Percentiles rank a stretch among this genome's conserved stretches.
Conservation (phyloP, 305 asterid species). For the Lippia alba region DNA sequence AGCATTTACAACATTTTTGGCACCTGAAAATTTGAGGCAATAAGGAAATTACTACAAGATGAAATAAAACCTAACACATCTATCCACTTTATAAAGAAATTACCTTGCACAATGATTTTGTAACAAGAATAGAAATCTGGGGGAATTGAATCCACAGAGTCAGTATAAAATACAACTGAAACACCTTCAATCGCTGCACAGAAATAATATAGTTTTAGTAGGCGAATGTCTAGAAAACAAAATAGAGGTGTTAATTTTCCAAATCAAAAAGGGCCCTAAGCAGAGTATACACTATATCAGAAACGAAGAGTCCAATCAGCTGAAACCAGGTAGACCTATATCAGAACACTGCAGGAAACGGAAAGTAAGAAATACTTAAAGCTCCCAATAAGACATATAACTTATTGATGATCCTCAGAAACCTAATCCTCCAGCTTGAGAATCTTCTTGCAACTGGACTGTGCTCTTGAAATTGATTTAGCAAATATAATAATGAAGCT, state of each 20-base stretch:
- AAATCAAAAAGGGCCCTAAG: slow-evolving; percentile 17
- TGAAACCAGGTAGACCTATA: slow-evolving; percentile 8
- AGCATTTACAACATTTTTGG: slow-evolving; percentile 74
- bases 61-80: slow-evolving; percentile 16
- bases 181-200: slow-evolving; percentile 80
- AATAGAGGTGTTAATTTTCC: not conserved
- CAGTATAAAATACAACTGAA: slow-evolving; percentile 75
- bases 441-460: not conserved
- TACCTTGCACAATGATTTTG: slow-evolving; percentile 75
- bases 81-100: slow-evolving; percentile 31
- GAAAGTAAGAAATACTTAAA: not conserved
- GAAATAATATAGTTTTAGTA: slow-evolving; percentile 38
- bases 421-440: slow-evolving; percentile 16
- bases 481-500: not conserved
- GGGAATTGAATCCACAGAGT: slow-evolving; percentile 49
- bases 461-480: not conserved
- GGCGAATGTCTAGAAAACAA: slow-evolving; percentile 7
- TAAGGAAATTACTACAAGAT: slow-evolving; percentile 27
- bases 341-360: slow-evolving; percentile 1
- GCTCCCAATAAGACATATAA: slow-evolving; percentile 14
- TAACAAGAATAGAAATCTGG: slow-evolving; percentile 64
- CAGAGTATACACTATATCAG: not conserved
- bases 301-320: slow-evolving; percentile 13
- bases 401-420: slow-evolving; percentile 16
- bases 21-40: slow-evolving; percentile 55